phyloP scores from a whole-genome alignment of 2,329 filamentous ascomycete species.

The Phaeosphaeriaceae sp. region DNA sequence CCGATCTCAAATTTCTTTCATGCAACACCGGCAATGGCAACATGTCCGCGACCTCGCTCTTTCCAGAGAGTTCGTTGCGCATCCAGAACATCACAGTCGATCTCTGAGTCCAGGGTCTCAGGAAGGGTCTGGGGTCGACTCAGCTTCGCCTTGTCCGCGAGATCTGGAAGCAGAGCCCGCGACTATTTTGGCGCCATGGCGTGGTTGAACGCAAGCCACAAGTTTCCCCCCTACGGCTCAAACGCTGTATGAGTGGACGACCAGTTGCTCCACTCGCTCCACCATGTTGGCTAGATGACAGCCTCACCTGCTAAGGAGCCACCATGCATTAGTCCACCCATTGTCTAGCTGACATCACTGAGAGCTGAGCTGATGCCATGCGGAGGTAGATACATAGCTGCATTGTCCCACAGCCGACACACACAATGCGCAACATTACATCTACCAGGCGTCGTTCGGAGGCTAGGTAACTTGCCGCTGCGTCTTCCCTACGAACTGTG shows the following conservation, averaged over 20 bases:
- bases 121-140: slow-evolving; percentile 4
- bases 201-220: slow-evolving; percentile 32
- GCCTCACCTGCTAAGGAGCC: slow-evolving; percentile 33
- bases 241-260: slow-evolving; percentile 17
- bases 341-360: slow-evolving; percentile 17
- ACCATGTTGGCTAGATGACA: slow-evolving; percentile 21
- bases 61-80: not conserved
- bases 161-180: slow-evolving; percentile 21
- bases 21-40: not conserved
- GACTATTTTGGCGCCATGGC: slow-evolving; percentile 16
- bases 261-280: slow-evolving; percentile 22
- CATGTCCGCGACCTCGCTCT: not conserved
- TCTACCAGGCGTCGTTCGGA: slow-evolving; percentile 13
- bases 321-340: slow-evolving; percentile 29
- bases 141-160: slow-evolving; percentile 9
- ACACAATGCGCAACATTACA: not conserved
- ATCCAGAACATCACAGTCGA: not conserved
- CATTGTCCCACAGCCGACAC: slow-evolving; percentile 24
- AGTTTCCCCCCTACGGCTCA: slow-evolving; percentile 2
- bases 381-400: slow-evolving; percentile 24
- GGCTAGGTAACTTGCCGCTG: slow-evolving; percentile 32
- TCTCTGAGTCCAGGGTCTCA: not conserved
- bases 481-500: slow-evolving; percentile 15
- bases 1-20: not conserved
- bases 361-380: slow-evolving; percentile 33